phyloP scores from a whole-genome alignment of 441 rosid genomes.

The Theobroma grandiflorum region DNA sequence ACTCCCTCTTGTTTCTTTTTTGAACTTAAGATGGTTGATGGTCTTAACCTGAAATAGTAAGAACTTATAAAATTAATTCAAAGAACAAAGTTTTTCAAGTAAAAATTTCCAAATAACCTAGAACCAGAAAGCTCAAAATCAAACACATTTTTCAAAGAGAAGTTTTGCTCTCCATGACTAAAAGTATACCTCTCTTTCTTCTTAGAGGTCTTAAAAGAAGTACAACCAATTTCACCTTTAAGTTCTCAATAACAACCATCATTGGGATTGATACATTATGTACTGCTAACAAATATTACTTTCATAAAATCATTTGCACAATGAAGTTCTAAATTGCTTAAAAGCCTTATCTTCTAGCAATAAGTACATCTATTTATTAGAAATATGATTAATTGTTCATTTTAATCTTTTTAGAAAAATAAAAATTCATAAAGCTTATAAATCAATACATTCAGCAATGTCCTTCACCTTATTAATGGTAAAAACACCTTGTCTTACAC shows the following conservation, averaged over 20 bases:
- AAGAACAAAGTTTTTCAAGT: slow-evolving; percentile 13
- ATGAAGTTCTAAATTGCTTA: slow-evolving; percentile 8
- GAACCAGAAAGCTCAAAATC: slow-evolving; percentile 16
- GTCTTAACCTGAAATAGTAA: slow-evolving; percentile 72
- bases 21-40: slow-evolving; percentile 57
- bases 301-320: slow-evolving; percentile 8
- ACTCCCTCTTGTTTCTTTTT: slow-evolving; percentile 70
- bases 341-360: slow-evolving; percentile 2
- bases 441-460: neutral
- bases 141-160: neutral
- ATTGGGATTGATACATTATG: neutral
- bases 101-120: slow-evolving; percentile 23
- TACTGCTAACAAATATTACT: neutral
- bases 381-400: neutral
- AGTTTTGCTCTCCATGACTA: neutral
- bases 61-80: slow-evolving; percentile 10
- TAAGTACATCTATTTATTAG: neutral
- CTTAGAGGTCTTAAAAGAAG: neutral
- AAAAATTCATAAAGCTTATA: neutral
- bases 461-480: neutral
- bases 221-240: neutral
- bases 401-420: neutral
- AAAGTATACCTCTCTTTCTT: neutral
- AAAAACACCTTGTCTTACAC: neutral
- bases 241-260: slow-evolving; percentile 5